Evolutionary conservation across 352 stramenopile species (phyloP), one percentile per base, ranked within the genome.

Genomic region (Peronospora destructor): DNA sequence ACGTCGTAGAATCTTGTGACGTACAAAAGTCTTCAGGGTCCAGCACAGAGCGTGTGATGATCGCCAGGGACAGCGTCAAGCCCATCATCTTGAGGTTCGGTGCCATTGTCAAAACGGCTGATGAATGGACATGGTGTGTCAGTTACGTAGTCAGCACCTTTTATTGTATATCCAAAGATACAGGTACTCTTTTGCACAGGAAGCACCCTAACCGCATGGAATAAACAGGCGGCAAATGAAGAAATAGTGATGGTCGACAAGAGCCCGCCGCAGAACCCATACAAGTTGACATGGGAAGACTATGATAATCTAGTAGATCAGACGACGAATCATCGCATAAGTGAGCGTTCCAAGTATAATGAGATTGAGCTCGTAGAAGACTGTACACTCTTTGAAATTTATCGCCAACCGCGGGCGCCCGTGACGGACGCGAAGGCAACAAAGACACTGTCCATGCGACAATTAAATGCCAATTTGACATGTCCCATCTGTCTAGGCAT

Each of bases 341-440:
- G 80, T 48, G 59, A 72, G 12, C 68, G 74, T 47, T 91, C 76
- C 23, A 79, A 89, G 51, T 96, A 91, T 73, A 73, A 91, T 51
- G 87, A 96, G 53, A 62, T 87, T 16, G 78, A 86, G 51, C 66
- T 95, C 16, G 66, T 95, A 23, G 82, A 92, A 32, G 84, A 87
- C 53, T 88, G 89, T 58, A 95, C 87, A 34, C 66, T 95, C 8
- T 96, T 85, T 56, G 87, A 96, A 56, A 78, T 96, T 35, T 90
- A 94, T 64, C 78, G 87, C 8, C 72, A 90, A 45, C 85, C 83
- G 25, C 71, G 86, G 4, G 62, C 66, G 30, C 79, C 74, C 6
- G 68, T 89, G 40, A 73, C 49, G 14, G 71, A 88, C 60, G 63
- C 71, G 1, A 50, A 29, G 4, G 77, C 70, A 9, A 87, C 70